Evolutionary conservation across 139 green algal genomes (phyloP).

Genomic region (Volvox africanus): DNA sequence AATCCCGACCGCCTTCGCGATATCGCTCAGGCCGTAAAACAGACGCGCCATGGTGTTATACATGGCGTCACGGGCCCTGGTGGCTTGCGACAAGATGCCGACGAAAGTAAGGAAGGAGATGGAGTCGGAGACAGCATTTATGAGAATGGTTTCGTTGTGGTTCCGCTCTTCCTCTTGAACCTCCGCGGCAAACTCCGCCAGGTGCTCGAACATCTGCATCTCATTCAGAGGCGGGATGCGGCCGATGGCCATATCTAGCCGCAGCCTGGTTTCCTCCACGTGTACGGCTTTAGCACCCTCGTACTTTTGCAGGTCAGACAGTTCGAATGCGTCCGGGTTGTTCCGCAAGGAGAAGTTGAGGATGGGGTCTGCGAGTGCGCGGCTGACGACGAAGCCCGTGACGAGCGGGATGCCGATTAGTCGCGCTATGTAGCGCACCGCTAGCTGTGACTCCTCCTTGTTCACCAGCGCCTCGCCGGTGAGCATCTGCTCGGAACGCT

Average conservation of each 20-base stretch:
- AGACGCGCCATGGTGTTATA: conserved; percentile 80
- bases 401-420: conserved; percentile 79
- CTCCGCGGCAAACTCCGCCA: conserved; percentile 72
- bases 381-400: conserved; percentile 73
- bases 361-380: conserved; percentile 78
- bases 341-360: conserved; percentile 71
- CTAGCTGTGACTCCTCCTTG: conserved; percentile 81
- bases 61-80: conserved; percentile 54
- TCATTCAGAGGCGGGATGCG: conserved; percentile 78
- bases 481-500: conserved; percentile 57
- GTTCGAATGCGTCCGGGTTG: conserved; percentile 80
- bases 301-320: conserved; percentile 80
- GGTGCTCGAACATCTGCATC: conserved; percentile 70
- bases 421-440: conserved; percentile 63
- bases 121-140: conserved; percentile 77
- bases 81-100: conserved; percentile 66
- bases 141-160: conserved; percentile 72
- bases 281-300: conserved; percentile 80
- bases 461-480: conserved; percentile 84
- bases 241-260: conserved; percentile 87
- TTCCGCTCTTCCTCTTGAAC: conserved; percentile 75
- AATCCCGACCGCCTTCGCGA: conserved; percentile 94
- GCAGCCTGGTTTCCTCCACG: conserved; percentile 84
- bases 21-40: conserved; percentile 89
- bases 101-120: conserved; percentile 73